These are phyloP conservation scores for Obba rivulosa DNA, from an alignment of 768 basidiomycete species.

Conservation along the genomic window DNA sequence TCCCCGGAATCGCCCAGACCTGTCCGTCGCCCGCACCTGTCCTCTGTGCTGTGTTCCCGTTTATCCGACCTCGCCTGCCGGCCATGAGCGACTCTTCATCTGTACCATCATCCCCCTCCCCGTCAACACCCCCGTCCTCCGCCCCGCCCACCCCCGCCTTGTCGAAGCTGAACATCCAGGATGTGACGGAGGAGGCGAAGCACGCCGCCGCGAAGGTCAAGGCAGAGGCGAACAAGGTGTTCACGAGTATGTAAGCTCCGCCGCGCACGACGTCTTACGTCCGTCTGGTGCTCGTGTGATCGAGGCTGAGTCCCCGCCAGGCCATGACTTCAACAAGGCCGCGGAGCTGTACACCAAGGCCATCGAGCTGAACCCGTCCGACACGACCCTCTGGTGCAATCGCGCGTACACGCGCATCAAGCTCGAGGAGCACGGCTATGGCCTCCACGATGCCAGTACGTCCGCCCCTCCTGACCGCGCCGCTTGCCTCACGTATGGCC, in stretches of 20 bases:
- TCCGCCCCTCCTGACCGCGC: slow-evolving; percentile 10
- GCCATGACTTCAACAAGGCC: slow-evolving; percentile 72
- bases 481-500: not conserved
- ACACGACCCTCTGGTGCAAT: slow-evolving; percentile 92
- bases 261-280: not conserved
- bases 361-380: slow-evolving; percentile 82
- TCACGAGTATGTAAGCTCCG: slow-evolving; percentile 46
- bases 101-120: slow-evolving; percentile 35
- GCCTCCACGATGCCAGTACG: slow-evolving; percentile 81
- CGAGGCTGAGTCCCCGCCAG: slow-evolving; percentile 25
- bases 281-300: not conserved
- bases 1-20: no score
- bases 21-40: no score
- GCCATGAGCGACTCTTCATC: slow-evolving; percentile 28
- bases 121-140: slow-evolving; percentile 50
- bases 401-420: slow-evolving; percentile 90
- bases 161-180: slow-evolving; percentile 42
- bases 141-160: slow-evolving; percentile 55
- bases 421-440: slow-evolving; percentile 91
- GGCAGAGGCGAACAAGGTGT: slow-evolving; percentile 84
- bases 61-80: not conserved
- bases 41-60: no score
- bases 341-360: slow-evolving; percentile 78
- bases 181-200: slow-evolving; percentile 68
- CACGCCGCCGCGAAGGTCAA: slow-evolving; percentile 70